Conservation (phyloP, 2,329 filamentous ascomycete genomes). For the Monosporascus sp. region DNA sequence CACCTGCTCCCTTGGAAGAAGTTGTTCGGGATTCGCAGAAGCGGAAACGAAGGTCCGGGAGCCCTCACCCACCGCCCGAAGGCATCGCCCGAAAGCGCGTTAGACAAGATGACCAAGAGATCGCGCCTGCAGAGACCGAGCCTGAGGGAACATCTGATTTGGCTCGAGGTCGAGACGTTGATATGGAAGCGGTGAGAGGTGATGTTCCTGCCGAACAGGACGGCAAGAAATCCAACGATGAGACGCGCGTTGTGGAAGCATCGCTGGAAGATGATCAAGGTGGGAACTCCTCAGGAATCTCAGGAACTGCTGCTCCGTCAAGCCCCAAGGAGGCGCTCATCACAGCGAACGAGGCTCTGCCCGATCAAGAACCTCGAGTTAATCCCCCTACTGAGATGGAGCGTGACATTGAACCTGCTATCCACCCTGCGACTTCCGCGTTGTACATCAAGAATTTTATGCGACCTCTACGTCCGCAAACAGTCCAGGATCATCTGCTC, state of each 20-base stretch:
- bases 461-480: constrained; percentile 68
- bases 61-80: constrained; percentile 50
- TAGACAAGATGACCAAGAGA: constrained; percentile 32
- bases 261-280: not conserved
- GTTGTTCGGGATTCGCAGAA: constrained; percentile 51
- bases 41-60: constrained; percentile 61
- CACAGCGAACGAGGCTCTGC: constrained; percentile 11
- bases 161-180: constrained; percentile 6
- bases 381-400: constrained; percentile 17
- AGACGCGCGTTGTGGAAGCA: not conserved
- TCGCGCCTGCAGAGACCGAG: not conserved
- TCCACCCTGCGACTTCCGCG: constrained; percentile 68
- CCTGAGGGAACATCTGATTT: not conserved
- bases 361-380: constrained; percentile 14
- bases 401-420: constrained; percentile 44
- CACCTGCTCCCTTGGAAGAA: constrained; percentile 19
- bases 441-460: constrained; percentile 90
- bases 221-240: not conserved
- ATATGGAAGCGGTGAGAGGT: constrained; percentile 8
- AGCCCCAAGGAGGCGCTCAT: constrained; percentile 5
- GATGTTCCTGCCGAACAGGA: constrained; percentile 1
- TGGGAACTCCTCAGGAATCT: not conserved
- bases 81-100: constrained; percentile 51
- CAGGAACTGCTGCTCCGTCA: constrained; percentile 1
- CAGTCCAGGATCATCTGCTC: constrained; percentile 63